Base-by-base conservation (phyloP, 805 yeast species). In the Wickerhamomyces chaumierensis region DNA sequence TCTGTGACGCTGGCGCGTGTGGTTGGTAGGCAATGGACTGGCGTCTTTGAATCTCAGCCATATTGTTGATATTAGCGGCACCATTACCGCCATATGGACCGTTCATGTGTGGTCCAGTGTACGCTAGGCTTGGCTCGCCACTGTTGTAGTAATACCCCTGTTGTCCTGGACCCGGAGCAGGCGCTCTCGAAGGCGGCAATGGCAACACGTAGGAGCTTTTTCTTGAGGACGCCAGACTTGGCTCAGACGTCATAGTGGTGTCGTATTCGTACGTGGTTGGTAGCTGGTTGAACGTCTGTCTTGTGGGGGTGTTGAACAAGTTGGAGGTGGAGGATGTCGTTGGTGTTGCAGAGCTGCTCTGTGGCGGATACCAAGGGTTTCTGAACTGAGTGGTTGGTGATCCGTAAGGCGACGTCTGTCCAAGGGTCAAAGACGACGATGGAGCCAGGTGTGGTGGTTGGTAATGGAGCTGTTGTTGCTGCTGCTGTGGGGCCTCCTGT, bases 241-340 rank as follows among this genome's bases (percentile, higher is more conserved):
- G 42, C 9, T 13, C 29, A 21, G 23, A 21, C 9, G 6, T 21
- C 29, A 13, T 25, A n/a, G 18, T 6, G 29, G 49, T 50, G 14
- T 60, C 65, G 41, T 63, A 51, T 48, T 71, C 78, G 49, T 71
- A 71, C 2, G 75, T 71, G 2, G 71, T 65, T 19, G 75, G 73
- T 13, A 71, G 52, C 42, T 68, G 73, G 36, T 45, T 51, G 39
- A 48, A 50, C 4, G 43, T 35, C 2, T 46, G 32, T n/a, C 56
- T 42, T 9, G 51, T 46, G 12, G 53, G 53, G 5, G 49, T 33
- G 40, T 46, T 19, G 46, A 47, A 9, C 45, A 44, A 46, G 23
- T 9, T 21, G 23, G n/a, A n/a, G n/a, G n/a, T n/a, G n/a, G n/a
- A n/a, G n/a, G n/a, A n/a, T n/a, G n/a, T n/a, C n/a, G n/a, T n/a